Base-by-base conservation (phyloP, 2,329 filamentous ascomycete genomes). In the Alternaria sp. region DNA sequence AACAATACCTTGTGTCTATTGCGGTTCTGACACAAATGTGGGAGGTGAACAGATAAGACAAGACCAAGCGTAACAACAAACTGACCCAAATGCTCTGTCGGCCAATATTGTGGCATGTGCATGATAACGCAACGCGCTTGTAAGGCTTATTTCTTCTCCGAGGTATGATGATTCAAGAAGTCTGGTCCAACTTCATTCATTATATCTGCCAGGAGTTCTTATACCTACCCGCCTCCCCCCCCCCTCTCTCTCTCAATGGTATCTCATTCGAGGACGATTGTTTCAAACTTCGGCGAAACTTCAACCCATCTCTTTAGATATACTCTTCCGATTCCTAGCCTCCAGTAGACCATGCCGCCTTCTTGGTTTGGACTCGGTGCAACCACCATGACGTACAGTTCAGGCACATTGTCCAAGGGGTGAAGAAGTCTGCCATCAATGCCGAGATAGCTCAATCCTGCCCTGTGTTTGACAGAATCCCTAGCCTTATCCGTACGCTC, bases 301-400 rank as follows among this genome's bases (percentile, higher is more conserved):
- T 60, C 56, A 2, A 51, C 34, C 60, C 52, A 62, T 50, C 53
- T 53, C 49, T 57, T 60, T 5, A 60, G 50, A 36, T 60, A 54
- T 26, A 60, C 40, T 4, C 6, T 17, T 14, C 52, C 56, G 11
- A 62, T 23, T 14, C 52, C 56, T 5, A 56, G 26, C 28, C 60
- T 49, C 17, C 48, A 40, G 26, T 54, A 54, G 24, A 54, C 28
- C 11, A 11, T 31, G 17, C 14, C 5, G 6, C 31, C 28, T 36
- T 36, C 45, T 23, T 37, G 34, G 8, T 13, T 23, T 9, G 24
- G 8, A 23, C 21, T 53, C 13, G 48, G 57, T 9, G 33, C 26
- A 33, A 55, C 51, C 23, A 50, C n/a, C 46, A 52, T 37, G 8
- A 56, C 42, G 13, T 44, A 13, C 14, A 53, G 31, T 8, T 34